Base-by-base conservation (phyloP, 306 rosid species). In the Sphenostylis stenocarpa region DNA sequence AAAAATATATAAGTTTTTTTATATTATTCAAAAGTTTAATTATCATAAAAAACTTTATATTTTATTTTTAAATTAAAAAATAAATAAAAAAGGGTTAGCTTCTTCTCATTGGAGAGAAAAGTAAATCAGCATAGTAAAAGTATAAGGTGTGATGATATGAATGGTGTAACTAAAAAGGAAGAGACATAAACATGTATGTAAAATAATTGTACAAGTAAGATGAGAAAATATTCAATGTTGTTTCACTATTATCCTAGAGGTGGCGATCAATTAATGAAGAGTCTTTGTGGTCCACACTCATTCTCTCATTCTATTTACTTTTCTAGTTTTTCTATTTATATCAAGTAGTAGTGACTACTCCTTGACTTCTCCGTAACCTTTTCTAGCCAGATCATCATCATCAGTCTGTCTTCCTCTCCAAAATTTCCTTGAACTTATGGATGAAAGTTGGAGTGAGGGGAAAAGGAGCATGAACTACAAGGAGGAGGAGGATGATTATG, bases 241-340 rank as follows among this genome's bases (percentile, higher is more conserved):
- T 61, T 61, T 80, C 80, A 81, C 83, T 78, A 67, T 83, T 79
- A 76, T 67, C 73, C 77, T 85, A 52, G 43, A 41, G 56, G 82
- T 76, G 60, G 73, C 57, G 66, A 47, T 67, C 73, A 78, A 61
- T 63, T 63, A 81, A 81, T 52, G 74, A 80, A 77, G 67, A 51
- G 15, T 36, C n/a, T 73, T 80, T 90, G 92, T 92, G 90, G 96
- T 89, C 92, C 91, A 82, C 83, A 60, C 80, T 24, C 70, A 66
- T 63, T 19, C 21, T 47, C 82, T 72, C 44, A 77, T 44, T 56
- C 73, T 72, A 65, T 86, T 44, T 23, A 34, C 55, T 65, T 70
- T 81, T 44, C 16, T 81, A 4, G 48, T 52, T 74, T 84, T 55
- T 61, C 83, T 72, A 82, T 82, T 79, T 85, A 82, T 85, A 85